Conservation (phyloP, 176 grass and related monocot species). For the Oryza glaberrima region DNA sequence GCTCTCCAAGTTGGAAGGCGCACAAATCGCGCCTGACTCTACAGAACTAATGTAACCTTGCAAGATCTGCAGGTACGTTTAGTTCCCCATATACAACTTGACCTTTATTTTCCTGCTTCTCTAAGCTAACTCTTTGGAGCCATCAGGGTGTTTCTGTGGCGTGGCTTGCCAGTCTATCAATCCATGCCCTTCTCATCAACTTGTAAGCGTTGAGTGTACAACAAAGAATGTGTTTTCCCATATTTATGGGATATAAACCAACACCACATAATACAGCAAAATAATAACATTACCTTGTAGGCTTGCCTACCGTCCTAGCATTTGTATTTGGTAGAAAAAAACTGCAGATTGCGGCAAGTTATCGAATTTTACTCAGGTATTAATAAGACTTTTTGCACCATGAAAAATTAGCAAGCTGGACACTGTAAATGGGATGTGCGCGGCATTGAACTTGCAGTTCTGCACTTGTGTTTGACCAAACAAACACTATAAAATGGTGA, state of each 20-base stretch:
- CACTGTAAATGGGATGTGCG: not conserved
- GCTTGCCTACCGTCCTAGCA: not conserved
- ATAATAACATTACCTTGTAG: constrained; percentile 14
- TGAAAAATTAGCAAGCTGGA: not conserved
- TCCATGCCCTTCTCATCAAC: not conserved
- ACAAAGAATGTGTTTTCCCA: not conserved
- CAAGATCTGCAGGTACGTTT: constrained; percentile 2
- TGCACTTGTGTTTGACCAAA: not conserved
- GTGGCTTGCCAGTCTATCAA: not conserved
- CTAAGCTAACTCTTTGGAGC: constrained; percentile 8
- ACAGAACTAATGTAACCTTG: constrained; percentile 1
- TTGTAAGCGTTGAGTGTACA: not conserved
- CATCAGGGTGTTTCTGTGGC: constrained; percentile 14
- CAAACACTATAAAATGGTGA: constrained; percentile 8
- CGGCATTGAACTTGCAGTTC: not conserved
- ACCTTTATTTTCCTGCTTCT: not conserved
- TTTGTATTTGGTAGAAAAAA: not conserved
- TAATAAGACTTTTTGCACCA: not conserved
- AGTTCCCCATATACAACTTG: constrained; percentile 3
- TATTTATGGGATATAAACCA: not conserved
- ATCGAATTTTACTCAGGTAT: not conserved
- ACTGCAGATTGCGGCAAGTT: constrained; percentile 3
- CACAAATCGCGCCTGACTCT: constrained; percentile 77
- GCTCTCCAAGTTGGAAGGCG: constrained; percentile 93
- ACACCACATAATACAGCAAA: not conserved